Conservation (phyloP, 192 early-diverging fungal species). For the Mortierella claussenii region DNA sequence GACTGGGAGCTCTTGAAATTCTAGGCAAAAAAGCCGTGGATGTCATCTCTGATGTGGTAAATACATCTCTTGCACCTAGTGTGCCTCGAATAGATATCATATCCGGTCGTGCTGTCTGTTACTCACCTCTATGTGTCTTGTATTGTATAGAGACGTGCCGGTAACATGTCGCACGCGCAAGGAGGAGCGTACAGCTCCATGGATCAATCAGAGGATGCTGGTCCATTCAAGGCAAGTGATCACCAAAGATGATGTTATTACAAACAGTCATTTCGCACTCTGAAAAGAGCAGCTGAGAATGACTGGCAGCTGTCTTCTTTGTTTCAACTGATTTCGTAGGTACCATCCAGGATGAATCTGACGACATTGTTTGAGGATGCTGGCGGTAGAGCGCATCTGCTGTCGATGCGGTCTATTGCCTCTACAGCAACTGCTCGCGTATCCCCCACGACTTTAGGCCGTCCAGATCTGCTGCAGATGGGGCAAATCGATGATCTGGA, state of each 20-base stretch:
- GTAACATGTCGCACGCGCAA: conserved; percentile 22
- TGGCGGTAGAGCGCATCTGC: conserved; percentile 7
- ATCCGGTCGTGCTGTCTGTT: too few relatives aligned
- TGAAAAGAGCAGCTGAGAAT: neutral
- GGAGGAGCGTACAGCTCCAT: neutral
- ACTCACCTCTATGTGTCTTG: too few relatives aligned
- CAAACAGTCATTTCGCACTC: neutral
- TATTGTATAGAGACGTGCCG: conserved; percentile 32
- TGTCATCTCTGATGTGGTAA: conserved; percentile 49
- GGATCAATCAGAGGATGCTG: conserved; percentile 12
- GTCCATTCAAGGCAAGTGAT: conserved; percentile 33
- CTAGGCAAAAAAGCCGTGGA: conserved; percentile 42
- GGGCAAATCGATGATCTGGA: conserved; percentile 32
- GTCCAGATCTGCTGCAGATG: conserved; percentile 17
- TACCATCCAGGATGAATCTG: conserved; percentile 29
- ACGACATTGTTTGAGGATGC: conserved; percentile 14
- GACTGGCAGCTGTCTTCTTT: neutral
- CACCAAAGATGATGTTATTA: too few relatives aligned
- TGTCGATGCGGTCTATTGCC: conserved; percentile 2
- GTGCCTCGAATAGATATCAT: too few relatives aligned
- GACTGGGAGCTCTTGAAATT: conserved; percentile 42
- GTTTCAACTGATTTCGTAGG: neutral
- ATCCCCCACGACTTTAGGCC: neutral
- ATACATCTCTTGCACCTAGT: too few relatives aligned
- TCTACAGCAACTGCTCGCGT: neutral